These are phyloP conservation scores for Linnemannia zychae DNA, from an alignment of 192 early-diverging fungal genomes.

Conservation along the genomic window DNA sequence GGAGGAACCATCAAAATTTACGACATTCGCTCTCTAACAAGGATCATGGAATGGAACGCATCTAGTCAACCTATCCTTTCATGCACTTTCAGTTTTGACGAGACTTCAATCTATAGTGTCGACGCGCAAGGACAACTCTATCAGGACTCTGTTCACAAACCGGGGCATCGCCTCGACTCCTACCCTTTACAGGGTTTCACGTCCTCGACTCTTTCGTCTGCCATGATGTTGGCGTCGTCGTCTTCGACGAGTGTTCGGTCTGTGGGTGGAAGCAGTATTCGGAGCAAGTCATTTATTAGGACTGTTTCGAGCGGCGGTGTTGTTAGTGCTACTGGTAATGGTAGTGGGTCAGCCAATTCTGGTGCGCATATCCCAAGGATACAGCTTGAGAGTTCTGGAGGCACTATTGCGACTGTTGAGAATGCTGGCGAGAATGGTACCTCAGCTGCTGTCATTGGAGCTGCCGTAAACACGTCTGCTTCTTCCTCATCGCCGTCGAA, in stretches of 20 bases:
- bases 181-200: slow-evolving; percentile 62
- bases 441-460: neutral
- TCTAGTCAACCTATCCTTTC: slow-evolving; percentile 56
- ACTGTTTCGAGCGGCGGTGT: slow-evolving; percentile 10
- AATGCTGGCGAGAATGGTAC: neutral
- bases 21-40: slow-evolving; percentile 65
- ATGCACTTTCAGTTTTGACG: slow-evolving; percentile 75
- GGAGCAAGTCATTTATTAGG: slow-evolving; percentile 46
- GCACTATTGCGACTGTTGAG: slow-evolving; percentile 9
- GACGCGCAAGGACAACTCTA: slow-evolving; percentile 54
- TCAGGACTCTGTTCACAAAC: slow-evolving; percentile 70
- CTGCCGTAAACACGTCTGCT: neutral
- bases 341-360: slow-evolving; percentile 12
- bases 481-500: slow-evolving; percentile 3
- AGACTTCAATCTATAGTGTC: slow-evolving; percentile 68
- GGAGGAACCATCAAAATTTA: slow-evolving; percentile 66
- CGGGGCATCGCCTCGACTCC: slow-evolving; percentile 54
- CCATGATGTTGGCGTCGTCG: slow-evolving; percentile 39
- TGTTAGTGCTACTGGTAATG: neutral
- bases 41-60: slow-evolving; percentile 71
- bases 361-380: slow-evolving; percentile 30
- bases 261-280: slow-evolving; percentile 38
- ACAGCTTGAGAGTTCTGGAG: slow-evolving; percentile 39
- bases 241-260: slow-evolving; percentile 47
- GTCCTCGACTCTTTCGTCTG: slow-evolving; percentile 35